A percentile compares a stretch with the other conserved stretches of the same genome.
phyloP scores from a whole-genome alignment of 2,329 filamentous ascomycete species.

The Dryadomyces sulphureus region DNA sequence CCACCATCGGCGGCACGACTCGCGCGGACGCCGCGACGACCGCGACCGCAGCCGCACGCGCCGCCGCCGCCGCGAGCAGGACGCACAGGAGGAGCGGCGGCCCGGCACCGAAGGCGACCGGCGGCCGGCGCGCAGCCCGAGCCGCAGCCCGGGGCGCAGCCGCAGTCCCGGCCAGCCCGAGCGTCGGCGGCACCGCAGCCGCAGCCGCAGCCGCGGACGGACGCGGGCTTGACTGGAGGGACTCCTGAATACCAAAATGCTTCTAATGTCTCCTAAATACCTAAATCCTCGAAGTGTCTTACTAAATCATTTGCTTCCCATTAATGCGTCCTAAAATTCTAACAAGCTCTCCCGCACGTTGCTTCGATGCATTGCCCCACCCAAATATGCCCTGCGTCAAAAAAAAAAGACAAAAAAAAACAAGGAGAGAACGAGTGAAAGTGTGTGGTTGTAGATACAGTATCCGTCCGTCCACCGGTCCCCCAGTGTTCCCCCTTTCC shows the following conservation, averaged over 20 bases:
- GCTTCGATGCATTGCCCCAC: not conserved
- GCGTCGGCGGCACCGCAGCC: conserved; percentile 1
- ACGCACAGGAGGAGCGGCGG: conserved; percentile 7
- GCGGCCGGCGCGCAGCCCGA: conserved; percentile 22
- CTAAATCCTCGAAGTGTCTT: too few relatives aligned
- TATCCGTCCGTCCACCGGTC: not conserved
- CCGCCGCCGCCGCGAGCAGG: conserved; percentile 2
- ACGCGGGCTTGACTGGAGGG: not conserved
- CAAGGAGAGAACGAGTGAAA: not conserved
- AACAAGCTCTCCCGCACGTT: not conserved
- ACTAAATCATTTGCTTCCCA: not conserved
- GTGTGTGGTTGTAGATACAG: not conserved
- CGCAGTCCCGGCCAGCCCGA: conserved; percentile 2
- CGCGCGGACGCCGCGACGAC: conserved; percentile 6
- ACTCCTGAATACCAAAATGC: not conserved
- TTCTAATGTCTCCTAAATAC: too few relatives aligned
- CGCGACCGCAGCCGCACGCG: not conserved
- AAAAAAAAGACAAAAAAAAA: not conserved
- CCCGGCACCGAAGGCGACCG: conserved; percentile 8
- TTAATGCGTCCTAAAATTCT: not conserved
- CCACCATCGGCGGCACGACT: not conserved
- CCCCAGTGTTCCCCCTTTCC: too few relatives aligned
- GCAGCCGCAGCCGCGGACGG: not conserved
- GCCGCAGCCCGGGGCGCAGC: not conserved
- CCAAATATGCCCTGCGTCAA: not conserved